Percentiles rank a stretch among this genome's conserved stretches.
phyloP scores from a whole-genome alignment of 2,329 filamentous ascomycete genomes.

The Sphaerulina populicola region DNA sequence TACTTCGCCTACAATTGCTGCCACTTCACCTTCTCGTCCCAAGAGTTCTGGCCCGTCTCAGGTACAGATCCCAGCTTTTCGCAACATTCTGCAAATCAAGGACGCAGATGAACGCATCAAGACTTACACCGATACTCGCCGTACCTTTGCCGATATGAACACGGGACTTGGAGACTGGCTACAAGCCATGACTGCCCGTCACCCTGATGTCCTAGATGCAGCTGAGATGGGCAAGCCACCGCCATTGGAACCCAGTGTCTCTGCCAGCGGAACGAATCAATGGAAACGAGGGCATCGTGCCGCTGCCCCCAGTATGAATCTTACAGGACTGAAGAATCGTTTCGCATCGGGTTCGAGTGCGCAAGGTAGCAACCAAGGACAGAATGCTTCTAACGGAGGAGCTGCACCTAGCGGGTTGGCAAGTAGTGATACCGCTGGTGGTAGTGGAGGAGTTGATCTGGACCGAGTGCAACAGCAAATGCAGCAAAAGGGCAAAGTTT shows the following conservation, averaged over 20 bases:
- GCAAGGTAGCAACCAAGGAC: constrained; percentile 7
- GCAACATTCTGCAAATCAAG: constrained; percentile 66
- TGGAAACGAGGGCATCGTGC: constrained; percentile 14
- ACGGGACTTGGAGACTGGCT: constrained; percentile 63
- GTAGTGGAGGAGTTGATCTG: constrained; percentile 21
- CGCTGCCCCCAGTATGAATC: constrained; percentile 5
- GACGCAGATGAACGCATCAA: constrained; percentile 60
- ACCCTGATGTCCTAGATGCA: constrained; percentile 46
- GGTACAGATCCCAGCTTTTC: constrained; percentile 52
- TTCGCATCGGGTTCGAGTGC: constrained; percentile 9
- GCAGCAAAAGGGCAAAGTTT: constrained; percentile 77
- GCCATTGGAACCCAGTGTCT: constrained; percentile 14
- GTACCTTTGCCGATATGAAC: constrained; percentile 62
- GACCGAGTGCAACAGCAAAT: constrained; percentile 37
- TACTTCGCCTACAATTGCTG: constrained; percentile 9
- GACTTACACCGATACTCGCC: constrained; percentile 63
- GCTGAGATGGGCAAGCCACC: constrained; percentile 14
- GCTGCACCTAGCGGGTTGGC: constrained; percentile 24
- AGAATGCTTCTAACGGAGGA: constrained; percentile 4
- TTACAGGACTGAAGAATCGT: constrained; percentile 10
- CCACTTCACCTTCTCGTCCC: constrained; percentile 4
- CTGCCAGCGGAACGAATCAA: constrained; percentile 5
- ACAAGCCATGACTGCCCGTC: constrained; percentile 39
- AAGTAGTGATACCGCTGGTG: constrained; percentile 12
- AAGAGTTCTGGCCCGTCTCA: constrained; percentile 9